phyloP scores from a whole-genome alignment of 2,329 filamentous ascomycete species.

The Anthostomella pinea region DNA sequence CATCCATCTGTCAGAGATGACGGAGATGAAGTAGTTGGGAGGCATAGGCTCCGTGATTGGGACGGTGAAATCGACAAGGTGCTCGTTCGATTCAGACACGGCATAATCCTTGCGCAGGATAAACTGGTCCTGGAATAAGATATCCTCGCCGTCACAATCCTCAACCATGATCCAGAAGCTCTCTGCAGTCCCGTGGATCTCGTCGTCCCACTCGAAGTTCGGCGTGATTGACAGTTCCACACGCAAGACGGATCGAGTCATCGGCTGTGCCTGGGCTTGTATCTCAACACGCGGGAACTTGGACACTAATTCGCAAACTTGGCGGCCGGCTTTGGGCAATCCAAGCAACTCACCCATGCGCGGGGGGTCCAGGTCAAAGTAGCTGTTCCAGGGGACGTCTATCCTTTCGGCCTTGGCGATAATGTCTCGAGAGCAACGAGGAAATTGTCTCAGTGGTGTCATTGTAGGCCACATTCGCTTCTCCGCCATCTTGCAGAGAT shows the following conservation, averaged over 20 bases:
- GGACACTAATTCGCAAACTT: conserved; percentile 80
- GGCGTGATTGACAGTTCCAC: conserved; percentile 89
- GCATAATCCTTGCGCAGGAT: conserved; percentile 88
- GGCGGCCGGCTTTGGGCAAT: conserved; percentile 81
- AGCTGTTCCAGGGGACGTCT: conserved; percentile 88
- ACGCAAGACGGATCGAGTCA: conserved; percentile 89
- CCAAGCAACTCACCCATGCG: conserved; percentile 94
- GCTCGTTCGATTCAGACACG: conserved; percentile 80
- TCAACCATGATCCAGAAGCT: conserved; percentile 97
- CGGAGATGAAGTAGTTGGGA: conserved; percentile 95
- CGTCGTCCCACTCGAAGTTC: conserved; percentile 93
- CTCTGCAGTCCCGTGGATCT: conserved; percentile 82
- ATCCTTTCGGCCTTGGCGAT: conserved; percentile 91
- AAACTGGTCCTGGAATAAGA: conserved; percentile 93
- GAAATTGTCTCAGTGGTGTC: conserved; percentile 91
- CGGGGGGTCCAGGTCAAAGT: conserved; percentile 94
- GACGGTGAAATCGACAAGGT: conserved; percentile 93
- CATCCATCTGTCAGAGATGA: conserved; percentile 97
- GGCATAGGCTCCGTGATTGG: conserved; percentile 97
- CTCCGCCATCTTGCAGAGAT: conserved; percentile 98
- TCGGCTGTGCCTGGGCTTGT: conserved; percentile 88
- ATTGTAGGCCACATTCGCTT: conserved; percentile 99
- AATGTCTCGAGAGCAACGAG: conserved; percentile 76
- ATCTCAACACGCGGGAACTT: conserved; percentile 94
- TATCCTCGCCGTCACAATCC: conserved; percentile 94